Percentiles rank a stretch among this genome's conserved stretches.
Evolutionary conservation across 345 rosid genomes (phyloP).

Genomic region (Balakata baccata): DNA sequence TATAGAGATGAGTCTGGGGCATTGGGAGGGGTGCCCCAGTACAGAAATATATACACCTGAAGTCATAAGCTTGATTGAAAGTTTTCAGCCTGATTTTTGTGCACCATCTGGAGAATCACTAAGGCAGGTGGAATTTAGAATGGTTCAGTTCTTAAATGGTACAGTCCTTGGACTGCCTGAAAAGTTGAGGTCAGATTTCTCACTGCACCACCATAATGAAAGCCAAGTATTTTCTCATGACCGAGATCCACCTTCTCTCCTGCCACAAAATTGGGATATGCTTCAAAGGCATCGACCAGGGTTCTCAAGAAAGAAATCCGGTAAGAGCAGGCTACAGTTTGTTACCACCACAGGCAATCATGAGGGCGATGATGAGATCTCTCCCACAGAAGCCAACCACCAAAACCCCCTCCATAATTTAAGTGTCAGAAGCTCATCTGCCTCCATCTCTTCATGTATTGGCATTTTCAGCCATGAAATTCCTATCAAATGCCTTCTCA

Average conservation of each 20-base stretch:
- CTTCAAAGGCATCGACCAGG: constrained; percentile 64
- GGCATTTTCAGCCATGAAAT: constrained; percentile 83
- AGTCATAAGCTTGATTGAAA: constrained; percentile 56
- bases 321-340: constrained; percentile 83
- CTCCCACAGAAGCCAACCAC: constrained; percentile 50
- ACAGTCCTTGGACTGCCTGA: constrained; percentile 58
- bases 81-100: constrained; percentile 81
- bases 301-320: constrained; percentile 69
- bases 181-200: constrained; percentile 59
- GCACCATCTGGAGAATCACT: constrained; percentile 91
- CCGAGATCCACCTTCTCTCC: constrained; percentile 48
- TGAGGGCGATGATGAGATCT: constrained; percentile 63
- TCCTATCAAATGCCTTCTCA: constrained; percentile 78
- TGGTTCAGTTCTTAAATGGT: constrained; percentile 76
- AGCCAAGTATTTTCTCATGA: constrained; percentile 50
- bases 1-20: constrained; percentile 72
- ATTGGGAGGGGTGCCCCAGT: constrained; percentile 72
- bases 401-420: constrained; percentile 43
- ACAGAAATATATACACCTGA: constrained; percentile 66
- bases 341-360: constrained; percentile 67
- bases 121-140: constrained; percentile 84
- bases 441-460: constrained; percentile 41
- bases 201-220: constrained; percentile 43
- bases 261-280: constrained; percentile 52
- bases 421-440: constrained; percentile 46